These are phyloP conservation scores for Phaeodactylum tricornutum DNA, from an alignment of 108 stramenopile species.

Conservation along the genomic window DNA sequence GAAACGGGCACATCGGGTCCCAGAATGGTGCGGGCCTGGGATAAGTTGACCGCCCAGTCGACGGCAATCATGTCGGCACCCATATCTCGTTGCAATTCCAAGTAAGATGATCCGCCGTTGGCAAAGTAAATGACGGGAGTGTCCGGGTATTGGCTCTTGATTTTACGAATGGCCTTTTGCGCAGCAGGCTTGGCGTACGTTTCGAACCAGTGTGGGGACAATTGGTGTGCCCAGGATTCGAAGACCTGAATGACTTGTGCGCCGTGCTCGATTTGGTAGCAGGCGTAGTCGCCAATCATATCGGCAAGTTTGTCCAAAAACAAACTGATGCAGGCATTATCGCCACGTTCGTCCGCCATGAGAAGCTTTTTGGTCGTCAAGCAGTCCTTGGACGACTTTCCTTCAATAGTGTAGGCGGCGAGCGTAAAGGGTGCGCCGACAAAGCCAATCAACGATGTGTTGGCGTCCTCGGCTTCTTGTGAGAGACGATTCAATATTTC, in stretches of 20 bases:
- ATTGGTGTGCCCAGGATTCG: conserved; percentile 96
- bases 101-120: conserved; percentile 88
- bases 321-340: conserved; percentile 52
- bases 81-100: conserved; percentile 89
- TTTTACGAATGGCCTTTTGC: conserved; percentile 77
- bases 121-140: conserved; percentile 98
- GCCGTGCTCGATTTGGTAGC: conserved; percentile 94
- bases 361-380: conserved; percentile 83
- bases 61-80: conserved; percentile 82
- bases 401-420: conserved; percentile 94
- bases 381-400: conserved; percentile 83
- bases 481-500: conserved; percentile 72
- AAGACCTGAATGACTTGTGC: conserved; percentile 98
- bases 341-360: conserved; percentile 66
- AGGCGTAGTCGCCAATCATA: conserved; percentile 88
- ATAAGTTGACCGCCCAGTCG: conserved; percentile 88
- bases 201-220: conserved; percentile 75
- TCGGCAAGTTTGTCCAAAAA: conserved; percentile 84
- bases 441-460: conserved; percentile 95
- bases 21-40: conserved; percentile 66
- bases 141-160: conserved; percentile 81
- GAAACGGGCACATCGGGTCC: conserved; percentile 76
- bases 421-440: conserved; percentile 97
- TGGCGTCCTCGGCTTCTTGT: conserved; percentile 67
- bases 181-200: conserved; percentile 85